phyloP scores from a whole-genome alignment of 176 grass and related monocot species.

The Avena atlantica region DNA sequence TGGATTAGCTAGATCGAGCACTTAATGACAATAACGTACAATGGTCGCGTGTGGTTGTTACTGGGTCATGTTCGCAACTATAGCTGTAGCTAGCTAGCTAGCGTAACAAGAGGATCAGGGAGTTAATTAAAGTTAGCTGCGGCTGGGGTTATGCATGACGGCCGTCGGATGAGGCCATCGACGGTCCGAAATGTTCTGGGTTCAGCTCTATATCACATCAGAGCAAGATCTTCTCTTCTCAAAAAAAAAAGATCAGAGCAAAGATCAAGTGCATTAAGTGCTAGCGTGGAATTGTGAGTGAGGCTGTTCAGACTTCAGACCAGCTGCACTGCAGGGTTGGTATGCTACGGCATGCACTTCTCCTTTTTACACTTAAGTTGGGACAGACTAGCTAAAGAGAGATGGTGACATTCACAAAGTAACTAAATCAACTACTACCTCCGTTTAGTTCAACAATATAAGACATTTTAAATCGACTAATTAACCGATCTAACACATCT shows the following conservation, averaged over 20 bases:
- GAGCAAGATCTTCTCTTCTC: no score
- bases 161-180: neutral
- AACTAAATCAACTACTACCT: no score
- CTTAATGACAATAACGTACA: conserved; percentile 19
- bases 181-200: neutral
- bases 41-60: conserved; percentile 6
- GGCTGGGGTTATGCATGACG: neutral
- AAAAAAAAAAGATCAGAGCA: no score
- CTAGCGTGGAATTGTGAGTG: conserved; percentile 11
- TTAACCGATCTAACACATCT: no score
- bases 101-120: conserved; percentile 20
- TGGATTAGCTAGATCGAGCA: conserved; percentile 10
- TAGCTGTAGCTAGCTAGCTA: neutral
- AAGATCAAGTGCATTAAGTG: conserved; percentile 7
- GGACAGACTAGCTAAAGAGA: no score
- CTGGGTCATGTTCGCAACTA: conserved; percentile 6
- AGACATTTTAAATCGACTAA: no score
- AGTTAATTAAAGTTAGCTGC: neutral
- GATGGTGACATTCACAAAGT: no score
- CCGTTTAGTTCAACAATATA: no score
- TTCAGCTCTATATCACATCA: neutral
- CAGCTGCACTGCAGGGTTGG: neutral
- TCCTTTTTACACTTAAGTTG: neutral
- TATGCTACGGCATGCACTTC: neutral
- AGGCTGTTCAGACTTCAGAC: conserved; percentile 1